Conservation (phyloP, 148 eudicot species). For the Vaccinium vitisidaea region DNA sequence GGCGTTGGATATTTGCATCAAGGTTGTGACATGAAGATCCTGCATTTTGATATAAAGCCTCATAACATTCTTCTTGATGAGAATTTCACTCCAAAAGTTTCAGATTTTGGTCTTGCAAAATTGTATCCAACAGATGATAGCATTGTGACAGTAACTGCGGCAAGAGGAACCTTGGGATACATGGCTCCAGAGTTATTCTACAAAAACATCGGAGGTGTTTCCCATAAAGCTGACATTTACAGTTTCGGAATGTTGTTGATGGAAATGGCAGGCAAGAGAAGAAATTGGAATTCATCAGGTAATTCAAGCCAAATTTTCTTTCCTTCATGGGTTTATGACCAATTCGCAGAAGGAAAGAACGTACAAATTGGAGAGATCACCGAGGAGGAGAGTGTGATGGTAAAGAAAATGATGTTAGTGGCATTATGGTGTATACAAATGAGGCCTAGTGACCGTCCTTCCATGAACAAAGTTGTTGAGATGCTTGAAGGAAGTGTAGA, state of each 20-base stretch:
- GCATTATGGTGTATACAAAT: constrained; percentile 13
- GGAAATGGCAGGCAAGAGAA: constrained; percentile 9
- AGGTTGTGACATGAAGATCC: constrained; percentile 22
- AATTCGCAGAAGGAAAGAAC: background rate
- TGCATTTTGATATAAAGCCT: constrained; percentile 27
- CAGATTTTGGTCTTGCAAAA: constrained; percentile 21
- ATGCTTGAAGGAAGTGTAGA: background rate
- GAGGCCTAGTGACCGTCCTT: constrained; percentile 2
- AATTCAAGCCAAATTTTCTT: constrained; percentile 7
- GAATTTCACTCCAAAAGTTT: constrained; percentile 26
- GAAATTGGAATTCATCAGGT: background rate
- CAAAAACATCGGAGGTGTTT: constrained; percentile 7
- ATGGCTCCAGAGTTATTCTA: constrained; percentile 10
- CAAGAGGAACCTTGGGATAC: constrained; percentile 12
- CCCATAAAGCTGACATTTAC: constrained; percentile 6
- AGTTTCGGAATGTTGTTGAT: constrained; percentile 12
- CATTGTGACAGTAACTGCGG: constrained; percentile 4
- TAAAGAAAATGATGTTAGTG: constrained; percentile 4
- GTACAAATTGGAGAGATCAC: background rate
- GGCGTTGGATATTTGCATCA: constrained; percentile 22
- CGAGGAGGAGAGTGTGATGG: background rate
- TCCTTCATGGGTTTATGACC: constrained; percentile 17
- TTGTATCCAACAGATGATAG: constrained; percentile 15
- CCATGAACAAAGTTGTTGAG: constrained; percentile 5
- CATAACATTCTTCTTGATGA: constrained; percentile 24